A percentile compares a stretch with the other conserved stretches of the same genome.
phyloP scores from a whole-genome alignment of 2,329 filamentous ascomycete genomes.

The Fusarium odoratissimum region DNA sequence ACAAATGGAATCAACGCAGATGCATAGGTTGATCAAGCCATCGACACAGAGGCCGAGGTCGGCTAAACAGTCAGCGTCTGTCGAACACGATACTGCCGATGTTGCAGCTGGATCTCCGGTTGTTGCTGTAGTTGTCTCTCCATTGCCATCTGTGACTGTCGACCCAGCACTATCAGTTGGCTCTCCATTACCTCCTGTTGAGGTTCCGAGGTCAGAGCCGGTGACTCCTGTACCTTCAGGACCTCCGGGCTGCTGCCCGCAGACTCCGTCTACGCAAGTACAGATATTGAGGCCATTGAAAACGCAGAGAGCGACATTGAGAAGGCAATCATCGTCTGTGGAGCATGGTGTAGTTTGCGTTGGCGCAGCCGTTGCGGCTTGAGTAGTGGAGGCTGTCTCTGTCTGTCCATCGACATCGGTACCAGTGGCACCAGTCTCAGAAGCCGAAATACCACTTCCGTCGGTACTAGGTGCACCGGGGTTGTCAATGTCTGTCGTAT shows the following conservation, averaged over 20 bases:
- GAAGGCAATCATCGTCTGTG: conserved; percentile 7
- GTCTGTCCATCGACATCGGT: not conserved
- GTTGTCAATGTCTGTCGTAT: not conserved
- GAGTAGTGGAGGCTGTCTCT: not conserved
- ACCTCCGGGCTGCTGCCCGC: conserved; percentile 1
- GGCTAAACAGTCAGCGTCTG: not conserved
- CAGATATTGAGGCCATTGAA: conserved; percentile 1
- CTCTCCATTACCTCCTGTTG: not conserved
- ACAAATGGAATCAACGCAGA: not conserved
- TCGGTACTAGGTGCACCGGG: not conserved
- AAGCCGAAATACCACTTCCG: not conserved
- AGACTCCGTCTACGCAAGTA: conserved; percentile 9
- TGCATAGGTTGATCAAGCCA: not conserved
- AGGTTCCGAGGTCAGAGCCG: not conserved
- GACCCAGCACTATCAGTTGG: not conserved
- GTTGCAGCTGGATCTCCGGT: not conserved
- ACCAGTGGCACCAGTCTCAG: not conserved
- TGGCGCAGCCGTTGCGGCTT: not conserved
- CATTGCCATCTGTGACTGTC: not conserved
- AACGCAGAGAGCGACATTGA: conserved; percentile 5
- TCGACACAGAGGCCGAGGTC: not conserved
- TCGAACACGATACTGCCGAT: not conserved
- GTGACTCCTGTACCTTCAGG: not conserved
- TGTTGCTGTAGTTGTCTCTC: not conserved
- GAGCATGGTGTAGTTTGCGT: not conserved